Evolutionary conservation across 345 rosid genomes (phyloP).

Genomic region (Lepidium africanum): DNA sequence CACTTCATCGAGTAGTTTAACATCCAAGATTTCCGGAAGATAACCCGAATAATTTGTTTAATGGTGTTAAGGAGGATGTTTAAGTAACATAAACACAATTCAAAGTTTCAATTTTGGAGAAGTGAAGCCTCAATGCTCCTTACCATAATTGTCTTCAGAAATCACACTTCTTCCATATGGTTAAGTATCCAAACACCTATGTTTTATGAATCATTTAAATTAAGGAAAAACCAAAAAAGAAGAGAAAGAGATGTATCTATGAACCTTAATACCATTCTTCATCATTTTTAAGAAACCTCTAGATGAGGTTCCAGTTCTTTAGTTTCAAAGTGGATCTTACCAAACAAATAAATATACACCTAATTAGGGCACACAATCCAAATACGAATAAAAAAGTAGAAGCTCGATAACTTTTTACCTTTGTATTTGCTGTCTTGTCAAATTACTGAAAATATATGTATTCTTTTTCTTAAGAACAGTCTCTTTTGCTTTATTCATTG

Average conservation of each 20-base stretch:
- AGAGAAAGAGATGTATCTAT: neutral
- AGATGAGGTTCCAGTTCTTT: conserved; percentile 88
- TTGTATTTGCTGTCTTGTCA: conserved; percentile 61
- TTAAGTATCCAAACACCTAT: conserved; percentile 85
- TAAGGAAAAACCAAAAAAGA: neutral
- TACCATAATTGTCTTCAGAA: conserved; percentile 82
- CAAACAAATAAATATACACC: conserved; percentile 5
- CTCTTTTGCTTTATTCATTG: conserved; percentile 82
- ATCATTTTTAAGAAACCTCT: conserved; percentile 77
- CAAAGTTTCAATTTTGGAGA: neutral
- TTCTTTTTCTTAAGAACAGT: conserved; percentile 53
- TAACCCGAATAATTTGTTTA: conserved; percentile 44
- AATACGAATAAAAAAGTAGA: neutral
- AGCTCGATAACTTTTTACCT: conserved; percentile 32
- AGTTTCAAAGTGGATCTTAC: conserved; percentile 79
- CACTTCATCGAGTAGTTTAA: conserved; percentile 84
- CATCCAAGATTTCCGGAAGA: conserved; percentile 67
- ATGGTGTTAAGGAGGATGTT: neutral
- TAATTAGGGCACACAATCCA: neutral
- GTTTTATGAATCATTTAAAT: conserved; percentile 24
- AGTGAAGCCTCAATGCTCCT: too few species aligned
- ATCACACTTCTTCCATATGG: conserved; percentile 89
- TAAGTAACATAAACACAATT: neutral
- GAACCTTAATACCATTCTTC: conserved; percentile 62
- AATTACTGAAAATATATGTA: conserved; percentile 75